Evolutionary conservation across 164 flowering plant species (phyloP), one percentile per base, ranked within the genome.

Genomic region (Vitis rupestris): DNA sequence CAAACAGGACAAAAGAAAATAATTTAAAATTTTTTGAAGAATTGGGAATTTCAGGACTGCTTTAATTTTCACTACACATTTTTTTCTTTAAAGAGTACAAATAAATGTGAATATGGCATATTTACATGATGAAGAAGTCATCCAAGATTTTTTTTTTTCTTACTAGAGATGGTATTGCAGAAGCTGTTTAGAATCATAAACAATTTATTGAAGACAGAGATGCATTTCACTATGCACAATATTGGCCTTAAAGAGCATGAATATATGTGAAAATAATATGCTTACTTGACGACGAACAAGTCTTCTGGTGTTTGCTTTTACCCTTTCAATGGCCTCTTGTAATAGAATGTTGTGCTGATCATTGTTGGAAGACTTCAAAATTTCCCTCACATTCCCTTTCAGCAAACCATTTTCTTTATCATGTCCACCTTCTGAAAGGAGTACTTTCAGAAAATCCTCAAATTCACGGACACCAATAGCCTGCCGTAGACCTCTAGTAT

Each of bases 391-490:
- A 55, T 71, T 72, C 52, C 75, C 82, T 71, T 76, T 82, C 15
- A 72, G 55, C 4, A 70, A 70, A 66, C 66, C 68, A 59, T 9
- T 55, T 5, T 61, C 71, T 49, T 56, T 31, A 27, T 50, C 66
- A 67, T n/a, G 15, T 61, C 57, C 62, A 69, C 63, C 69, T 29
- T 79, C 75, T 31, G 68, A 65, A 56, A 64, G 75, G 70, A 64
- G 78, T 70, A 52, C 71, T 61, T 68, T 74, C 23, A 95, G 63
- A 84, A 89, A 90, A 62, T 85, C 78, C 67, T 87, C 90, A 74
- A 95, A 95, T 69, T 95, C 99, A 48, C 98, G 81, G 1, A 93
- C 98, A 69, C 99, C 98, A 71, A 93, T 95, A 50, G 98, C 97
- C 74, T 95, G 98, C 66, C 83, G 75, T 63, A 91, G 65, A 58